phyloP scores from a whole-genome alignment of 306 rosid species.

The Albizia julibrissin region DNA sequence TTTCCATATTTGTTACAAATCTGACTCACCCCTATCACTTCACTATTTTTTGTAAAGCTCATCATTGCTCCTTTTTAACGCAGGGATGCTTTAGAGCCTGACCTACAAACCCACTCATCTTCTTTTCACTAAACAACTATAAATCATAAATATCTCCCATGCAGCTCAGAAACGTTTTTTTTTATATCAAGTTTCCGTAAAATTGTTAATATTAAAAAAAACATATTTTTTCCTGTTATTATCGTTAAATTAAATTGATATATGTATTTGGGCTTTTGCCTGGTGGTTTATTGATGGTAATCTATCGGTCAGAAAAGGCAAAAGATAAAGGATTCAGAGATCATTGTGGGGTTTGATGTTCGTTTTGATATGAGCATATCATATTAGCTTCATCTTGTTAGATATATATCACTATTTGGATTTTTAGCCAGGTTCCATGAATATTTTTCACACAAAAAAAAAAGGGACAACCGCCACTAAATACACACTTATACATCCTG shows the following conservation, averaged over 20 bases:
- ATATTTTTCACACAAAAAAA: no score
- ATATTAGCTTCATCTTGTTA: neutral
- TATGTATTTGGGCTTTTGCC: neutral
- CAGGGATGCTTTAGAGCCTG: constrained; percentile 25
- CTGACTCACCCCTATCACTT: constrained; percentile 8
- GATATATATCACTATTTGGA: no score
- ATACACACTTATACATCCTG: no score
- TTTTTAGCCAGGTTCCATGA: neutral
- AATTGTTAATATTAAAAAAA: no score
- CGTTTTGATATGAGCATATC: neutral
- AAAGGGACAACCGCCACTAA: neutral
- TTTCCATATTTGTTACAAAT: constrained; percentile 33
- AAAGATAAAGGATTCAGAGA: neutral
- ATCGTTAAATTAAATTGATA: neutral
- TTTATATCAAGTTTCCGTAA: neutral
- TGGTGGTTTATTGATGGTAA: neutral
- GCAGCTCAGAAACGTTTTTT: neutral
- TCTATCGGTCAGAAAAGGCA: neutral
- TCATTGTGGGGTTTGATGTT: neutral
- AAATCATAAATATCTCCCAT: no score
- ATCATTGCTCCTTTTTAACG: neutral
- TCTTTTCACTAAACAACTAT: neutral
- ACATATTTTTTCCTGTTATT: neutral
- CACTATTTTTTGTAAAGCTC: neutral
- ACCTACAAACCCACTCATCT: neutral